Conservation (phyloP, 139 green algal genomes). For the Coccomyxa sp. region DNA sequence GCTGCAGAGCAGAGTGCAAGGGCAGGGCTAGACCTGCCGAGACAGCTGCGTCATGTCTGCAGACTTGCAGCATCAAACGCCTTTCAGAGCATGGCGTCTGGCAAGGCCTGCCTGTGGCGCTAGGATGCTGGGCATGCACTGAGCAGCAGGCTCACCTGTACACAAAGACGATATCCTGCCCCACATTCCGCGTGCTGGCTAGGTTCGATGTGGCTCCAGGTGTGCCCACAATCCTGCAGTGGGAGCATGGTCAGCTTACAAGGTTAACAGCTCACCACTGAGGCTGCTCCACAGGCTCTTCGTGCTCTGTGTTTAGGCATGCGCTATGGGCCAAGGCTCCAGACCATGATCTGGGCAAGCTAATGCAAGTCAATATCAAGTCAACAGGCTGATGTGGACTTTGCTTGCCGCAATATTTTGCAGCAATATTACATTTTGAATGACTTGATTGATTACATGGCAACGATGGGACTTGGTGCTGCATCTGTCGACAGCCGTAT, state of each 20-base stretch:
- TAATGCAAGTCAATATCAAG: too few species aligned
- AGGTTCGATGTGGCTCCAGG: not conserved
- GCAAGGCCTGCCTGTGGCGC: too few species aligned
- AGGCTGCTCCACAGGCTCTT: not conserved
- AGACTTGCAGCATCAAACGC: too few species aligned
- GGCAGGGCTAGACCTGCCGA: too few species aligned
- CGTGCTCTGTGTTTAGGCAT: too few species aligned
- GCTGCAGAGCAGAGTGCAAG: not conserved
- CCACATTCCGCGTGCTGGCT: not conserved
- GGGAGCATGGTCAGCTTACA: not conserved
- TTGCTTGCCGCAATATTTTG: not conserved
- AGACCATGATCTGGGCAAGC: too few species aligned
- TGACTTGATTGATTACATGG: not conserved
- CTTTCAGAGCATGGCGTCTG: too few species aligned
- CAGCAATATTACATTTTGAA: not conserved
- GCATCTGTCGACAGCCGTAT: not conserved
- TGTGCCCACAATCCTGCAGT: constrained; percentile 2
- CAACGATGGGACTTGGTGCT: not conserved
- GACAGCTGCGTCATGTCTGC: too few species aligned
- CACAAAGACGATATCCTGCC: constrained; percentile 3
- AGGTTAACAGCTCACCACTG: not conserved
- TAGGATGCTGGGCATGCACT: not conserved
- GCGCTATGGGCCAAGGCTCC: too few species aligned
- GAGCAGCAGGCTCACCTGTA: not conserved
- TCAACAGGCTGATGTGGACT: too few species aligned